Conservation (phyloP, 257 asterid genomes). For the Osmanthus fragrans region DNA sequence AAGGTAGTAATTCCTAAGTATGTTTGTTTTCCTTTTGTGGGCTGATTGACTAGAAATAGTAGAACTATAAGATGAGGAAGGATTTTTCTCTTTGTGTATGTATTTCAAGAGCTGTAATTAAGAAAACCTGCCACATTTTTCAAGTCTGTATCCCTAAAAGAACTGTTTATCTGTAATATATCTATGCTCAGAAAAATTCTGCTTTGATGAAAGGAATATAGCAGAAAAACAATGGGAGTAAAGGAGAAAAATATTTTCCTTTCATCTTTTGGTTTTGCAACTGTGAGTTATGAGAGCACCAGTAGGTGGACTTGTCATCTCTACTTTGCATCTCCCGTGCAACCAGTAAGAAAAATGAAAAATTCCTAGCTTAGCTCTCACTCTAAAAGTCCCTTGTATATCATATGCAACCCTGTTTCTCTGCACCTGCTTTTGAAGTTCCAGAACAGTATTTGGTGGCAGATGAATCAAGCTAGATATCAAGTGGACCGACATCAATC, state of each 20-base stretch:
- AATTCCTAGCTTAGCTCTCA: slow-evolving; percentile 52
- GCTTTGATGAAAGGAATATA: slow-evolving; percentile 12
- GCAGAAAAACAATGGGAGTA: slow-evolving; percentile 12
- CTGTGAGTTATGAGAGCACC: slow-evolving; percentile 55
- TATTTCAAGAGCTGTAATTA: not conserved
- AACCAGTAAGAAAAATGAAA: slow-evolving; percentile 73
- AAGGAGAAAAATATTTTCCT: not conserved
- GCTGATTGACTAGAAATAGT: slow-evolving; percentile 11
- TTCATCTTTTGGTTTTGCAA: slow-evolving; percentile 75
- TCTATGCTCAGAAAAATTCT: slow-evolving; percentile 9
- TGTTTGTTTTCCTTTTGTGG: slow-evolving; percentile 2
- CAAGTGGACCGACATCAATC: slow-evolving; percentile 58
- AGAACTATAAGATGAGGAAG: not conserved
- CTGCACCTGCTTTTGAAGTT: slow-evolving; percentile 63
- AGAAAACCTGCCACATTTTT: not conserved
- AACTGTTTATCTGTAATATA: slow-evolving; percentile 2
- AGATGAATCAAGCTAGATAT: slow-evolving; percentile 55
- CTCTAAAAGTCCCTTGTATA: slow-evolving; percentile 64
- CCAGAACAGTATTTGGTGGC: slow-evolving; percentile 59
- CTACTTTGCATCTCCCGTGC: slow-evolving; percentile 66
- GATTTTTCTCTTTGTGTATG: not conserved
- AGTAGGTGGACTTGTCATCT: slow-evolving; percentile 81
- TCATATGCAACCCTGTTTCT: slow-evolving; percentile 58
- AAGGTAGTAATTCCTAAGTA: not conserved
- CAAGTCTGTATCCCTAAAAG: slow-evolving; percentile 12